Percentiles rank a stretch among this genome's conserved stretches.
These are phyloP conservation scores for Blastomyces emzantsi DNA, from an alignment of 2,329 filamentous ascomycete genomes.

Conservation along the genomic window DNA sequence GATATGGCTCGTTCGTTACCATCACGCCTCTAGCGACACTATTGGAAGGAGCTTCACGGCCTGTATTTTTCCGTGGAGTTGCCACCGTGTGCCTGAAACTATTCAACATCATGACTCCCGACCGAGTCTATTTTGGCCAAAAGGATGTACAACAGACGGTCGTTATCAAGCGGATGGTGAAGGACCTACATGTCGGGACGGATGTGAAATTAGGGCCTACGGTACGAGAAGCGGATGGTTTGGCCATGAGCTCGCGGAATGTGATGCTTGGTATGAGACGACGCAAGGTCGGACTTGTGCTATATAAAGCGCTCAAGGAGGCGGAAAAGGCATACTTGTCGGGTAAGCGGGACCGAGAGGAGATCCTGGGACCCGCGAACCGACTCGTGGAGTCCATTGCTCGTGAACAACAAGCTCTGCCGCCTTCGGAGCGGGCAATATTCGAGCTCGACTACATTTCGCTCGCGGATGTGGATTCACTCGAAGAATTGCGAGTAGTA, in stretches of 20 bases:
- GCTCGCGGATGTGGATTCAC: conserved; percentile 71
- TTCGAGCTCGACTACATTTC: conserved; percentile 92
- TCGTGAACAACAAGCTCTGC: conserved; percentile 53
- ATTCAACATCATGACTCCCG: conserved; percentile 71
- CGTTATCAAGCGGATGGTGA: conserved; percentile 75
- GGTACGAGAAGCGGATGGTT: conserved; percentile 64
- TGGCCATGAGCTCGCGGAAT: conserved; percentile 88
- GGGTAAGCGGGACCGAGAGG: conserved; percentile 47
- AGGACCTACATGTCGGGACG: conserved; percentile 74
- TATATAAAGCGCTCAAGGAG: conserved; percentile 59
- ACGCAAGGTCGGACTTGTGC: conserved; percentile 60
- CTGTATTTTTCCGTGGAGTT: conserved; percentile 93
- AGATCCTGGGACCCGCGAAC: conserved; percentile 64
- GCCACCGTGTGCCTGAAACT: conserved; percentile 94
- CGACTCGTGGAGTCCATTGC: conserved; percentile 48
- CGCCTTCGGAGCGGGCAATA: conserved; percentile 52
- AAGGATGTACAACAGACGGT: conserved; percentile 97
- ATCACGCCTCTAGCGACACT: conserved; percentile 75
- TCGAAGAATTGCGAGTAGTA: conserved; percentile 67
- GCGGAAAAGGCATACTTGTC: conserved; percentile 58
- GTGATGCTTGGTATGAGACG: conserved; percentile 77
- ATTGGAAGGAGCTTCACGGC: conserved; percentile 74
- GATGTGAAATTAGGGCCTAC: conserved; percentile 68
- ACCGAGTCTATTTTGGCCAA: conserved; percentile 86
- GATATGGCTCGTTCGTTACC: conserved; percentile 79